A percentile compares a stretch with the other conserved stretches of the same genome.
Evolutionary conservation across 2,329 filamentous ascomycete genomes (phyloP).

Genomic region (Dactylellina leptospora): DNA sequence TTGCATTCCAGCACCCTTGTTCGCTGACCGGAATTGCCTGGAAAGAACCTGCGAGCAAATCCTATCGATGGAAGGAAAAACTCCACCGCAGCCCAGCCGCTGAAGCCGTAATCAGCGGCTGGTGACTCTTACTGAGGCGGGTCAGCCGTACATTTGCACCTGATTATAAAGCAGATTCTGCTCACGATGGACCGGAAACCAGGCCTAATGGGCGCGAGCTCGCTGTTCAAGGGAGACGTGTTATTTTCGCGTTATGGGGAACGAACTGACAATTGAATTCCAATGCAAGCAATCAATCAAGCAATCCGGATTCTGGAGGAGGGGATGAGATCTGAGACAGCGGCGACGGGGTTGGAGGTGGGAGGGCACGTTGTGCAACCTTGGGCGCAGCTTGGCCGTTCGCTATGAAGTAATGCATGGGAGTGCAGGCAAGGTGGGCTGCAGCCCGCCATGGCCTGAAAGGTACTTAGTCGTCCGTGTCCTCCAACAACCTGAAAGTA

Average conservation of each 20-base stretch:
- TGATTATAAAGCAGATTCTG: conserved; percentile 26
- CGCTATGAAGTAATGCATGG: conserved; percentile 37
- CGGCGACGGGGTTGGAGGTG: conserved; percentile 20
- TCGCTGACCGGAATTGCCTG: conserved; percentile 41
- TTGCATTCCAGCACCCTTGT: conserved; percentile 40
- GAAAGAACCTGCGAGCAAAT: conserved; percentile 9
- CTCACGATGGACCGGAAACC: neutral
- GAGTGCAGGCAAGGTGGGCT: conserved; percentile 18
- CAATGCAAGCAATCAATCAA: conserved; percentile 26
- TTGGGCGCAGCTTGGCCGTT: conserved; percentile 34
- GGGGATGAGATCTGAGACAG: conserved; percentile 33
- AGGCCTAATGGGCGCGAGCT: conserved; percentile 13
- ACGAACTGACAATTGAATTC: neutral
- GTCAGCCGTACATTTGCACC: conserved; percentile 16
- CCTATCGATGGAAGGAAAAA: neutral
- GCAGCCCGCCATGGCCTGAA: conserved; percentile 21
- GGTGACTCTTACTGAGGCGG: conserved; percentile 18
- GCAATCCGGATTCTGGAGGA: conserved; percentile 6
- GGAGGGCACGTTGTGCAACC: conserved; percentile 46
- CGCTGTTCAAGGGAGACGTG: conserved; percentile 22
- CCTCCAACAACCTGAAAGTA: conserved; percentile 11
- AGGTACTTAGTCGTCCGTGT: conserved; percentile 14
- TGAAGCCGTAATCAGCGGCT: conserved; percentile 3
- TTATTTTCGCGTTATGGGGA: conserved; percentile 43
- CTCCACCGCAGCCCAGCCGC: conserved; percentile 27